Conservation (phyloP, 1,284 basidiomycete species). For the Stygiomarasmius scandens region DNA sequence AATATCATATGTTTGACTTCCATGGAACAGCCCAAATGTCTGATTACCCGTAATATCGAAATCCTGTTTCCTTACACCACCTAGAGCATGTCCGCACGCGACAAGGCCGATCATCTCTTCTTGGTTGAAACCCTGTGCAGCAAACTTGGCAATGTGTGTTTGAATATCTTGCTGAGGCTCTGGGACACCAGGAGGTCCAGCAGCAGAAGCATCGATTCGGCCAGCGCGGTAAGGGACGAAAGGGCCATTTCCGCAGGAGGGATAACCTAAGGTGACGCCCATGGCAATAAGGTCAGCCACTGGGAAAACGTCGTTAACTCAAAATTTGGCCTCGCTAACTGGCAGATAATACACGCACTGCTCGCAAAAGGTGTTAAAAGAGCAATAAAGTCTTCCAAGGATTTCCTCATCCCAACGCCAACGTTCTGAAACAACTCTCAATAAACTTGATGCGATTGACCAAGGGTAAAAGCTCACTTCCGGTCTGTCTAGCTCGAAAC, state of each 20-base stretch:
- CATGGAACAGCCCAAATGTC: constrained; percentile 21
- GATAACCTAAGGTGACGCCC: constrained; percentile 28
- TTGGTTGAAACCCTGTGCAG: constrained; percentile 28
- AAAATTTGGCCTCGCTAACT: not conserved
- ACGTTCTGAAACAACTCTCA: constrained; percentile 32
- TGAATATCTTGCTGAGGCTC: constrained; percentile 30
- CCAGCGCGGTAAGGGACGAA: constrained; percentile 33
- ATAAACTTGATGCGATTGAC: not conserved
- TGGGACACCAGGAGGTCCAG: constrained; percentile 31
- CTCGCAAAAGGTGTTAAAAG: constrained; percentile 30
- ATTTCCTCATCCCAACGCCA: constrained; percentile 40
- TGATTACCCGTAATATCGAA: constrained; percentile 22
- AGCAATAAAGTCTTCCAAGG: constrained; percentile 40
- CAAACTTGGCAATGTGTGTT: constrained; percentile 27
- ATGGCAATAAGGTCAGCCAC: constrained; percentile 33
- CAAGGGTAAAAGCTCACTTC: constrained; percentile 26
- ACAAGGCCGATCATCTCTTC: constrained; percentile 36
- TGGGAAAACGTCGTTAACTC: constrained; percentile 6
- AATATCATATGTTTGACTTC: constrained; percentile 27
- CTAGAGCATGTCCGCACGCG: constrained; percentile 36
- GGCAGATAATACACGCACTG: not conserved
- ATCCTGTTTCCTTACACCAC: constrained; percentile 33
- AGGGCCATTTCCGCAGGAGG: constrained; percentile 30
- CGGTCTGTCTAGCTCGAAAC: constrained; percentile 34
- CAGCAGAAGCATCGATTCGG: constrained; percentile 28